These are phyloP conservation scores for Cladosporium sp. DNA, from an alignment of 2,329 filamentous ascomycete species.

Conservation along the genomic window DNA sequence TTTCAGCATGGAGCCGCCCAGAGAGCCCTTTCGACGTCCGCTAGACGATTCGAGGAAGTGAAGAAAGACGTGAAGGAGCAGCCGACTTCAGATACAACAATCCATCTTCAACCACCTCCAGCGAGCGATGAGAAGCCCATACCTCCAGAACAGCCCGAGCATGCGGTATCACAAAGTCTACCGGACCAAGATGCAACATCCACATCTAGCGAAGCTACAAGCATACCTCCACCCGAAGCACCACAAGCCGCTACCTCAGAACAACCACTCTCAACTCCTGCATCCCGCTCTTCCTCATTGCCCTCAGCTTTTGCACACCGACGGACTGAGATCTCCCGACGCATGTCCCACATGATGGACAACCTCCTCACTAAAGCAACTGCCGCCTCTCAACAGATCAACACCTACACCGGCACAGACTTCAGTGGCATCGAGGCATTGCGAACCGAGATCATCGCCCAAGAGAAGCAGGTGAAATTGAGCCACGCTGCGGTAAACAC, in stretches of 20 bases:
- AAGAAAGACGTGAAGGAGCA: conserved; percentile 11
- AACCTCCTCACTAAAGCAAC: conserved; percentile 80
- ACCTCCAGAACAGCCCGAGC: not conserved
- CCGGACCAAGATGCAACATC: not conserved
- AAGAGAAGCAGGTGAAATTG: conserved; percentile 57
- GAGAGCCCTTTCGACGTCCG: not conserved
- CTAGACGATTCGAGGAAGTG: not conserved
- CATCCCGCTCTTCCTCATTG: conserved; percentile 31
- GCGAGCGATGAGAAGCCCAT: not conserved
- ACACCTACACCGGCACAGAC: conserved; percentile 79
- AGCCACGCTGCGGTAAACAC: conserved; percentile 61
- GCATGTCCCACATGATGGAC: conserved; percentile 76
- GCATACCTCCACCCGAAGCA: not conserved
- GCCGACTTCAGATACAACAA: conserved; percentile 5
- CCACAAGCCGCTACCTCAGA: not conserved
- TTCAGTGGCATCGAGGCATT: conserved; percentile 88
- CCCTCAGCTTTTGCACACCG: conserved; percentile 52
- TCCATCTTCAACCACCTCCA: conserved; percentile 11
- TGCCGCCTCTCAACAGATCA: conserved; percentile 80
- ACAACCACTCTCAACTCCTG: conserved; percentile 11
- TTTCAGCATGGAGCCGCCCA: not conserved
- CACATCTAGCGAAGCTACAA: not conserved
- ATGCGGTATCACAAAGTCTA: not conserved
- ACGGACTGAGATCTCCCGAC: conserved; percentile 55
- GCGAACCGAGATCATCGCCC: conserved; percentile 69